Base-by-base conservation (phyloP, 2,329 filamentous ascomycete species). In the Colletotrichum plurivorum region DNA sequence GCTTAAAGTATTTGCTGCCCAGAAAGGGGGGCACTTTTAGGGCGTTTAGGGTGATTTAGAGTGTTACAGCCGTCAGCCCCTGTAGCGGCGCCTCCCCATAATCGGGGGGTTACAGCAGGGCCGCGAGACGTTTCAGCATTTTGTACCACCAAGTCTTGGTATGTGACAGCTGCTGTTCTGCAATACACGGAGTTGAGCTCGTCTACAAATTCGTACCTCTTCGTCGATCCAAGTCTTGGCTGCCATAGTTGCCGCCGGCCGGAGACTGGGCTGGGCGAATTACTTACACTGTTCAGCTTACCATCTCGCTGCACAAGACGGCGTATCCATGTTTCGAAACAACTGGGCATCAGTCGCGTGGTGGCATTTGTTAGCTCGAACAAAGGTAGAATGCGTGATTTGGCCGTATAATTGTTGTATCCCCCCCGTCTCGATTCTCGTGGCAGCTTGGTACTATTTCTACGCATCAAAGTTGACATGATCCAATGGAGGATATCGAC, bases 1-100 rank as follows among this genome's bases (percentile, higher is more conserved):
- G 45, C n/a, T 51, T 60, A 52, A 52, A 60, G 57, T 60, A 60
- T 36, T 31, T 18, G 41, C 41, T 27, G 41, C 41, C 41, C 41
- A 6, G 12, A 43, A 43, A 43, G 41, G 41, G 41, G 41, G 31
- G 31, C 8, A 3, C 9, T 36, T 36, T 36, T 36, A 36, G 31
- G 31, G 31, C 31, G 31, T 36, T 36, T 36, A 36, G 31, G 22
- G 22, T 25, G 10, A 41, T 41, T 41, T 41, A 15, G 39, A 15
- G 39, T 5, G 41, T 43, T 43, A 43, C 41, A 43, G 41, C 6
- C n/a, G 13, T 13, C 41, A n/a, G 16, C 41, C 41, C 41, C 41
- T 43, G 41, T 13, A 43, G 15, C 15, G 41, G 16, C 10, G 41
- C 41, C 2, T 13, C 16, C 16, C 22, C 22, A 22, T 22, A 22